Percentiles rank a stretch among this genome's conserved stretches.
These are phyloP conservation scores for Solanum megistacrolobum DNA, from an alignment of 257 asterid genomes.

Conservation along the genomic window DNA sequence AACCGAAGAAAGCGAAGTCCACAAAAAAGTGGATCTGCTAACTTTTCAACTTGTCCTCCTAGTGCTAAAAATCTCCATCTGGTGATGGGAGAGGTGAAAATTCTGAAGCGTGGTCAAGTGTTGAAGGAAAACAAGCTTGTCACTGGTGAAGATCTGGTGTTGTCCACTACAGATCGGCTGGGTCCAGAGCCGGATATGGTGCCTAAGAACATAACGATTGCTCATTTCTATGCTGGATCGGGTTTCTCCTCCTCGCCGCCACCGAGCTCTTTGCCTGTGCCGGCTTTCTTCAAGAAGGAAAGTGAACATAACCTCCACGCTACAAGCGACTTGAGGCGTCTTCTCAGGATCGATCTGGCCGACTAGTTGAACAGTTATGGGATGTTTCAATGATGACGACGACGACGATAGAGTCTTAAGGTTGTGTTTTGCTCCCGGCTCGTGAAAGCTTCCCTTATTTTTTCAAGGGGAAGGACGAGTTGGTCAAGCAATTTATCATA, in stretches of 20 bases:
- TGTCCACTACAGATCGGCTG: slow-evolving; percentile 1
- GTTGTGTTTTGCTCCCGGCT: background rate
- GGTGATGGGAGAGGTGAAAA: slow-evolving; percentile 20
- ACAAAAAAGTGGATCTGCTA: background rate
- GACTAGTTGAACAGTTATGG: background rate
- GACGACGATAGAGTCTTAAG: background rate
- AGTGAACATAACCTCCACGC: background rate
- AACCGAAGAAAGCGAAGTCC: slow-evolving; percentile 10
- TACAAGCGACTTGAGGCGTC: slow-evolving; percentile 9
- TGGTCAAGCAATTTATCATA: background rate
- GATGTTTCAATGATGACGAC: background rate
- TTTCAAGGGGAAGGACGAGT: slow-evolving; percentile 30
- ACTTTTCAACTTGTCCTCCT: background rate
- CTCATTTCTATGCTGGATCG: slow-evolving; percentile 19
- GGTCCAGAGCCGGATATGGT: slow-evolving; percentile 7
- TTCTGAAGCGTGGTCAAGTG: slow-evolving; percentile 24
- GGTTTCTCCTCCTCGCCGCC: slow-evolving; percentile 17
- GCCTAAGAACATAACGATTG: background rate
- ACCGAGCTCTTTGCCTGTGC: slow-evolving; percentile 23
- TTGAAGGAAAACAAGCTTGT: background rate
- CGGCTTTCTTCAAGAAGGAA: slow-evolving; percentile 20
- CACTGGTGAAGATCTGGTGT: background rate
- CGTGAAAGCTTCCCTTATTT: slow-evolving; percentile 20
- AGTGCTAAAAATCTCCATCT: background rate
- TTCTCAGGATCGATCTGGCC: slow-evolving; percentile 22